These are phyloP conservation scores for Lactarius tabidus DNA, from an alignment of 768 basidiomycete species.

Conservation along the genomic window DNA sequence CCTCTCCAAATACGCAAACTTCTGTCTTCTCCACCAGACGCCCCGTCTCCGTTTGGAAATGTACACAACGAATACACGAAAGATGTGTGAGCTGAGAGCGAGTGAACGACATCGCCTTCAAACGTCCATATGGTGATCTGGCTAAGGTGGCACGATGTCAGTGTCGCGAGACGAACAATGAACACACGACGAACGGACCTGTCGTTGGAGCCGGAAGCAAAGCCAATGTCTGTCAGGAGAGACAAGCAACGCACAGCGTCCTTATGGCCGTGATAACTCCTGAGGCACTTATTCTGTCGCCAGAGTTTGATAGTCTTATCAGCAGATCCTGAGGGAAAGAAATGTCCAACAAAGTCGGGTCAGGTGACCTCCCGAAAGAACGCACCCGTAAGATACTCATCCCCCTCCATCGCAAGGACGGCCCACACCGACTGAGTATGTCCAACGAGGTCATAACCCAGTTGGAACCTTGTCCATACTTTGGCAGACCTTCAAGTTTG, in stretches of 20 bases:
- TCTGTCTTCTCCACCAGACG: slow-evolving; percentile 94
- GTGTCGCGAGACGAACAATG: slow-evolving; percentile 6
- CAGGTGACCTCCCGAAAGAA: background rate
- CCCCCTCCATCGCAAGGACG: slow-evolving; percentile 73
- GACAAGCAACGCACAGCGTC: slow-evolving; percentile 89
- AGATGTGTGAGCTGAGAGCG: slow-evolving; percentile 91
- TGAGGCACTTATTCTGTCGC: slow-evolving; percentile 67
- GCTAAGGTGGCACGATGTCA: slow-evolving; percentile 38
- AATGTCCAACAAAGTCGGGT: background rate
- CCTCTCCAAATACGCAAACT: slow-evolving; percentile 90
- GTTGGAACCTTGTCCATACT: slow-evolving; percentile 81
- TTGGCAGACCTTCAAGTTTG: slow-evolving; percentile 77
- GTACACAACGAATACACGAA: slow-evolving; percentile 91
- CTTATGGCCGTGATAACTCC: slow-evolving; percentile 80
- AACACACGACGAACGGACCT: slow-evolving; percentile 47
- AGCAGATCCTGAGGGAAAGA: slow-evolving; percentile 63
- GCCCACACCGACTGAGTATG: slow-evolving; percentile 95
- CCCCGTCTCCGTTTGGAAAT: slow-evolving; percentile 75
- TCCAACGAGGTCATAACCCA: slow-evolving; percentile 70
- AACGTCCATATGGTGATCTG: slow-evolving; percentile 92
- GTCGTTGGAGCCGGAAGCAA: slow-evolving; percentile 95
- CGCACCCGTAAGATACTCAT: slow-evolving; percentile 77
- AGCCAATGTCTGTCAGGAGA: slow-evolving; percentile 78
- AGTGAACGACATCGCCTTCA: slow-evolving; percentile 69
- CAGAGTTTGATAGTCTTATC: slow-evolving; percentile 93